Evolutionary conservation across 106 monocot species (phyloP).

Genomic region (Triglochin maritima): DNA sequence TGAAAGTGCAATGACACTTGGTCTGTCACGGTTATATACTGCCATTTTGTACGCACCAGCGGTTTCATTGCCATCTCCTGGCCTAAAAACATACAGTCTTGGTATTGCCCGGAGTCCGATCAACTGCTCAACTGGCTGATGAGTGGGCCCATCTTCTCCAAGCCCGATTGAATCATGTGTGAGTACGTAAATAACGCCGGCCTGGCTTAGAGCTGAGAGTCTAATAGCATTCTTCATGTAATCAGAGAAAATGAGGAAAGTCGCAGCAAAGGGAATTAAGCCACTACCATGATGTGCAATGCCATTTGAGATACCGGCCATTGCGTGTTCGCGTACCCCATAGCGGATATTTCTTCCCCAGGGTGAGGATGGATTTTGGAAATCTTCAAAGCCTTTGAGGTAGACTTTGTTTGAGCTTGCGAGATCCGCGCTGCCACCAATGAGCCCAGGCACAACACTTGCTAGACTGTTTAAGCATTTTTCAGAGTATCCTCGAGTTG

Average conservation of each 20-base stretch:
- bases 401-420: slow-evolving; percentile 32
- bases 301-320: slow-evolving; percentile 35
- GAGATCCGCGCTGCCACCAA: slow-evolving; percentile 33
- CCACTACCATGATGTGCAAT: slow-evolving; percentile 34
- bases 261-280: slow-evolving; percentile 26
- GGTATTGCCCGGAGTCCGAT: slow-evolving; percentile 28
- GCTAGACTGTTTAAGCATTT: slow-evolving; percentile 22
- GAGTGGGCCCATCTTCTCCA: slow-evolving; percentile 31
- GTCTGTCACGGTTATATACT: slow-evolving; percentile 11
- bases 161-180: slow-evolving; percentile 37
- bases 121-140: slow-evolving; percentile 30
- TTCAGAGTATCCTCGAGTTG: slow-evolving; percentile 27
- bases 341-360: slow-evolving; percentile 22
- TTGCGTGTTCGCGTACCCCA: slow-evolving; percentile 30
- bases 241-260: slow-evolving; percentile 34
- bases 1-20: slow-evolving; percentile 18
- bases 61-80: slow-evolving; percentile 32
- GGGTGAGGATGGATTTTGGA: slow-evolving; percentile 10
- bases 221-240: slow-evolving; percentile 39
- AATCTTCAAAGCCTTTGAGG: slow-evolving; percentile 22
- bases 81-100: slow-evolving; percentile 17
- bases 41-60: slow-evolving; percentile 27
- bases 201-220: slow-evolving; percentile 29
- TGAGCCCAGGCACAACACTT: slow-evolving; percentile 19
- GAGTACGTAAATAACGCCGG: slow-evolving; percentile 26